These are phyloP conservation scores for Entomortierella chlamydospora DNA, from an alignment of 192 early-diverging fungal species.

Conservation along the genomic window DNA sequence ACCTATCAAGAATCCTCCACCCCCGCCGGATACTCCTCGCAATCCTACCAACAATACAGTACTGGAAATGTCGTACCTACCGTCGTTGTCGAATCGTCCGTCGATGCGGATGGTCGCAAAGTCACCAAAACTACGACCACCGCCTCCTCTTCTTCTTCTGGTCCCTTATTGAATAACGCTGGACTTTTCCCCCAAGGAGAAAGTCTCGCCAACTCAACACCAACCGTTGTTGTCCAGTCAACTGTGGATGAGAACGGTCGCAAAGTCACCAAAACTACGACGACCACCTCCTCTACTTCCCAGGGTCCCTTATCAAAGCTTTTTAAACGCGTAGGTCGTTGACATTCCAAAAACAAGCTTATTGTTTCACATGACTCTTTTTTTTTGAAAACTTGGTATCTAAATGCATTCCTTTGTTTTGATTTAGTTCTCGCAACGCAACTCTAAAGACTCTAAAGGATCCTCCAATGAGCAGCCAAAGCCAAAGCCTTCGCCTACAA, in stretches of 20 bases:
- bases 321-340: slow-evolving; percentile 46
- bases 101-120: not conserved
- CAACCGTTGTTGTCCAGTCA: slow-evolving; percentile 38
- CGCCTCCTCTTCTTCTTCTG: not conserved
- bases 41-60: not conserved
- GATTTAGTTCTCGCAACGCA: no score
- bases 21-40: not conserved
- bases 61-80: not conserved
- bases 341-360: no score
- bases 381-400: no score
- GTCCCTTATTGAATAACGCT: no score
- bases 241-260: slow-evolving; percentile 35
- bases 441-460: no score
- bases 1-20: not conserved
- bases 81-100: not conserved
- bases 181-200: slow-evolving; percentile 8
- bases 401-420: no score
- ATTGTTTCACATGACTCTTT: no score
- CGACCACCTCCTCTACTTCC: slow-evolving; percentile 31
- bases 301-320: slow-evolving; percentile 36
- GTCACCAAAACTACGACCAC: slow-evolving; percentile 15
- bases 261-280: slow-evolving; percentile 51
- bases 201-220: slow-evolving; percentile 12
- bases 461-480: no score
- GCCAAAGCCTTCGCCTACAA: slow-evolving; percentile 6